phyloP scores from a whole-genome alignment of 139 green algal genomes.

The Auxenochlorella pyrenoidosa region DNA sequence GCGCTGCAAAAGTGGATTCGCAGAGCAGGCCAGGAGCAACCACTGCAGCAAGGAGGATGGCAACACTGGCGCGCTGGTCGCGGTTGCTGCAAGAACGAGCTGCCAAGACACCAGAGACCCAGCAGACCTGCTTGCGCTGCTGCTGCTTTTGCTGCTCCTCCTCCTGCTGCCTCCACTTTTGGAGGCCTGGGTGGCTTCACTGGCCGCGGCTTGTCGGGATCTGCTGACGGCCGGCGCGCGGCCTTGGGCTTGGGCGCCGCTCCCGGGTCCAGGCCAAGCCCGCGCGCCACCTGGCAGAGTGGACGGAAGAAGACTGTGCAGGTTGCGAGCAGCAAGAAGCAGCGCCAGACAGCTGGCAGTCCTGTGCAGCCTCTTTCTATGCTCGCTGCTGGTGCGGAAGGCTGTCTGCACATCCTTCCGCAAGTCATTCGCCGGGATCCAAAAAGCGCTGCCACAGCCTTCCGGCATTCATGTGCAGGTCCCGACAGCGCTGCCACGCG shows the following conservation, averaged over 20 bases:
- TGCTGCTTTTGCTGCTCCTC: background rate
- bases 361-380: background rate
- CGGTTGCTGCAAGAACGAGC: too few relatives aligned
- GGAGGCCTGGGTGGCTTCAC: conserved; percentile 2
- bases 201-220: conserved; percentile 11
- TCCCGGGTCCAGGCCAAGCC: conserved; percentile 16
- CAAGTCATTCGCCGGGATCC: too few relatives aligned
- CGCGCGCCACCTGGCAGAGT: conserved; percentile 14
- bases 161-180: background rate
- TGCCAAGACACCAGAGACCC: background rate
- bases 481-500: too few relatives aligned
- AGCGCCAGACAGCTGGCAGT: background rate
- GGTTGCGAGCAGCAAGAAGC: background rate
- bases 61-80: too few relatives aligned
- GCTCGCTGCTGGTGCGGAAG: background rate
- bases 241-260: conserved; percentile 22
- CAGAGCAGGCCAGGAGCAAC: too few relatives aligned
- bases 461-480: too few relatives aligned
- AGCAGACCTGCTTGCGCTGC: background rate
- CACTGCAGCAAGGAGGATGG: too few relatives aligned
- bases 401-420: too few relatives aligned
- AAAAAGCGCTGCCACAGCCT: too few relatives aligned
- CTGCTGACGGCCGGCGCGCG: background rate
- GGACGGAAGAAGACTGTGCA: background rate
- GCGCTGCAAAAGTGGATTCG: background rate